Evolutionary conservation across 306 rosid genomes (phyloP).

Genomic region (Elaeagnus macrophylla): DNA sequence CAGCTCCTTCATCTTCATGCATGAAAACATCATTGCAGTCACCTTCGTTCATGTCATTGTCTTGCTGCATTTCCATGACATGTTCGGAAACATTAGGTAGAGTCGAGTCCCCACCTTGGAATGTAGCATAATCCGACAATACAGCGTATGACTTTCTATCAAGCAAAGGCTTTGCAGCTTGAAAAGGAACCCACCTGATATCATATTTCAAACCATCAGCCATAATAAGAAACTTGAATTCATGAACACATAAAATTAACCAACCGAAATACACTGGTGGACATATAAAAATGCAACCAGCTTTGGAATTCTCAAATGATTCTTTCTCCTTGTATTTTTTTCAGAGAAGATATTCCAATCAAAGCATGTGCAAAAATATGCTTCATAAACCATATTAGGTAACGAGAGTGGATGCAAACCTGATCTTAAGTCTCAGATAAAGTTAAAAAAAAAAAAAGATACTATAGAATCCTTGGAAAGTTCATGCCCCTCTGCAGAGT

Average conservation of each 20-base stretch:
- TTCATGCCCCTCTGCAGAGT: too few relatives aligned
- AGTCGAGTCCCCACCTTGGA: conserved; percentile 46
- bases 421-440: too few relatives aligned
- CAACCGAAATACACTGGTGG: not conserved
- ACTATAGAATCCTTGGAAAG: not conserved
- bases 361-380: too few relatives aligned
- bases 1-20: conserved; percentile 48
- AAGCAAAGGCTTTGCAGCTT: conserved; percentile 63
- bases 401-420: too few relatives aligned
- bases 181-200: conserved; percentile 84
- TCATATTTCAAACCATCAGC: conserved; percentile 26
- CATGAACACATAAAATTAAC: conserved; percentile 1
- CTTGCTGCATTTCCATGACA: conserved; percentile 25
- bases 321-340: too few relatives aligned
- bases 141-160: conserved; percentile 60
- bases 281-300: not conserved
- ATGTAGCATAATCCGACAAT: conserved; percentile 54
- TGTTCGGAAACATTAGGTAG: conserved; percentile 31
- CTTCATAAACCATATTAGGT: too few relatives aligned
- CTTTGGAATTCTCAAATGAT: too few relatives aligned
- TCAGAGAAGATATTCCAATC: too few relatives aligned
- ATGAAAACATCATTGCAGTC: conserved; percentile 46
- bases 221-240: not conserved
- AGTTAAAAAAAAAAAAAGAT: not conserved
- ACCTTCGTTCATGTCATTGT: conserved; percentile 33